Conservation (phyloP, 139 green algal species). For the Prasinococcaceae sp. region DNA sequence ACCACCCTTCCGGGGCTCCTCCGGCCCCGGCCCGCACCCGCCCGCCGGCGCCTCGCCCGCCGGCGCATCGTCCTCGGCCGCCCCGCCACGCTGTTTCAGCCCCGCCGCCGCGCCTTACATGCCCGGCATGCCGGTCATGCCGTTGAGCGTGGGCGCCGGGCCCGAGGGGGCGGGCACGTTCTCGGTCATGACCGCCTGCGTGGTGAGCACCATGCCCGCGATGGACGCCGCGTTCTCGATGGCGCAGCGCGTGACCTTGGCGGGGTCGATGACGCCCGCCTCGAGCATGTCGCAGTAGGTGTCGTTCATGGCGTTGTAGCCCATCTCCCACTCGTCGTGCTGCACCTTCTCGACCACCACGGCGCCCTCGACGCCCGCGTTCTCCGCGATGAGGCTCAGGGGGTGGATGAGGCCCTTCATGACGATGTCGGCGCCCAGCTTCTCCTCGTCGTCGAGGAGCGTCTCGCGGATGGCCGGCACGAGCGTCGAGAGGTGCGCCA, state of each 20-base stretch:
- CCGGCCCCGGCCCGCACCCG: no score
- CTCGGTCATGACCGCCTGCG: constrained; percentile 86
- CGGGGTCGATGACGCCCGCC: constrained; percentile 85
- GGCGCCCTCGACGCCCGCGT: constrained; percentile 76
- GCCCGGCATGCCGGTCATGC: constrained; percentile 65
- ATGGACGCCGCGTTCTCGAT: constrained; percentile 83
- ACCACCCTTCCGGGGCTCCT: no score
- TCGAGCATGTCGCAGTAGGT: constrained; percentile 36
- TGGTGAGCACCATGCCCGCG: constrained; percentile 98
- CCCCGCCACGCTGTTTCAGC: no score
- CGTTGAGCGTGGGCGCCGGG: constrained; percentile 16
- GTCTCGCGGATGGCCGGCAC: constrained; percentile 66
- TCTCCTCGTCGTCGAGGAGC: constrained; percentile 72
- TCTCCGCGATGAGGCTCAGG: constrained; percentile 58
- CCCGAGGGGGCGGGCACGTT: constrained; percentile 24
- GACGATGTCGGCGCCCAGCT: constrained; percentile 84
- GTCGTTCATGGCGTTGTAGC: constrained; percentile 80
- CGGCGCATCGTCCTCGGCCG: no score
- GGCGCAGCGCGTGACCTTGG: constrained; percentile 83
- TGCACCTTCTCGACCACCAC: constrained; percentile 79
- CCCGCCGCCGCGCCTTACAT: no score
- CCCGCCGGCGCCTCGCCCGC: no score
- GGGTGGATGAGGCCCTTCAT: constrained; percentile 60
- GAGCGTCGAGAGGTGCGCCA: constrained; percentile 79
- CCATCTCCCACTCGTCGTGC: constrained; percentile 64